Base-by-base conservation (phyloP, 2,329 filamentous ascomycete species). In the Dactylonectria estremocensis region DNA sequence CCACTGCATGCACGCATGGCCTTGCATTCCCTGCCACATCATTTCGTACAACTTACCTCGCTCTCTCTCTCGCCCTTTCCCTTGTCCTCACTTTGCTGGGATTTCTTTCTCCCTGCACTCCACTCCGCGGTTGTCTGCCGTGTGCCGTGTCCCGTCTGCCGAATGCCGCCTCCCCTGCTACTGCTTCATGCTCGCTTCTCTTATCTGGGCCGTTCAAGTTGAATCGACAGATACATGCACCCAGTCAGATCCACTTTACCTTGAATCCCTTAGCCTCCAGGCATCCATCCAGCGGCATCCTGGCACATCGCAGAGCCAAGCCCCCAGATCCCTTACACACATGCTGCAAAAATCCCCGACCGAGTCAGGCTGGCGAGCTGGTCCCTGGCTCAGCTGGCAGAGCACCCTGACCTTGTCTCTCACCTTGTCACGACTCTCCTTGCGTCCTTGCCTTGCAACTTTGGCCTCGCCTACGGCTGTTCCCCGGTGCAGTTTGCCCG, bases 291-390 rank as follows among this genome's bases (percentile, higher is more conserved):
- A 46, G 37, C 35, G 24, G 28, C n/a, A 49, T 52, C 50, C 50
- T 31, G 50, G 56, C 53, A n/a, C 61, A 53, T 40, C n/a, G 28
- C 56, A 24, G 46, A 59, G 37, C 55, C 56, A 48, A 46, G 56
- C 50, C 24, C 43, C 46, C 31, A 45, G 50, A 35, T 49, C 22
- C 14, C 56, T 28, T 62, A 55, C 52, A 18, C 59, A 52, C 55
- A 60, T 62, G 56, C 54, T 48, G 43, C 57, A 59, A 55, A 55
- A 49, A 65, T 65, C 56, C 62, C 56, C 62, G 49, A 50, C 48
- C 33, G 24, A 35, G 24, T 48, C 56, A 20, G 58, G 14, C 24
- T 40, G 14, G 48, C 50, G 45, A 56, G 62, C 55, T 37, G 33
- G 40, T 54, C 62, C 61, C 55, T 65, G 62, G 22, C 55, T 22